Base-by-base conservation (phyloP, 2,329 filamentous ascomycete genomes). In the Xylariales sp. region DNA sequence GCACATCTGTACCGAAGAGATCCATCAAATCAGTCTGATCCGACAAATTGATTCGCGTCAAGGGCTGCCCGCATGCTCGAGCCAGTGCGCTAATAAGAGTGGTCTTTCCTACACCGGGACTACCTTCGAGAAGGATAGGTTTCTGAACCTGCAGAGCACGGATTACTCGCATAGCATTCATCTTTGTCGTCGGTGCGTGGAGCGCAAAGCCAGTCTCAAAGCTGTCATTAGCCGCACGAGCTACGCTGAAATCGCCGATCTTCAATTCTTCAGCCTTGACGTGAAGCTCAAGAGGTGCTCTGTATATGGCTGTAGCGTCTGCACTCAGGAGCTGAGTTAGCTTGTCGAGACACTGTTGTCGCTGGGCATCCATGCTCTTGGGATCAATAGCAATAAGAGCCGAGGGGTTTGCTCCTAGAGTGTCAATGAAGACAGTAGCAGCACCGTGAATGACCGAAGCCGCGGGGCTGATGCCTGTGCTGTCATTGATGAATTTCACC, bases 1-100 rank as follows among this genome's bases (percentile, higher is more conserved):
- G 93, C 6, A 95, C 88, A 65, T 98, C 93, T 0, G 91, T 95
- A 42, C 93, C 93, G 58, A 98, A 98, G 1, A 98, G 70, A 58
- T 98, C 93, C 76, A 97, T 96, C 34, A 98, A 68, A 61, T 98
- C 93, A 0, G 94, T 98, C 63, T 98, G 93, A 51, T 98, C 93
- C 0, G 93, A 97, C 42, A 99, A 70, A 55, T 99, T 99, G 63
- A 99, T 96, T 51, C 93, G 78, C 1, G 89, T 95, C 45, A 99
- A 66, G 6, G 86, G 84, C 44, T 83, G 83, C 5, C 90, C 88
- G 46, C 88, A 85, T 4, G 83, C 81, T 49, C 78, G 76, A 2
- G 94, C 86, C 31, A 98, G 70, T 1, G 93, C 90, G 31, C 85
- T 83, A 16, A 99, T 81, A 12, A 99, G 73, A 2, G 91, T 95